Conservation (phyloP, 2,329 filamentous ascomycete species). For the Penicillium palitans region DNA sequence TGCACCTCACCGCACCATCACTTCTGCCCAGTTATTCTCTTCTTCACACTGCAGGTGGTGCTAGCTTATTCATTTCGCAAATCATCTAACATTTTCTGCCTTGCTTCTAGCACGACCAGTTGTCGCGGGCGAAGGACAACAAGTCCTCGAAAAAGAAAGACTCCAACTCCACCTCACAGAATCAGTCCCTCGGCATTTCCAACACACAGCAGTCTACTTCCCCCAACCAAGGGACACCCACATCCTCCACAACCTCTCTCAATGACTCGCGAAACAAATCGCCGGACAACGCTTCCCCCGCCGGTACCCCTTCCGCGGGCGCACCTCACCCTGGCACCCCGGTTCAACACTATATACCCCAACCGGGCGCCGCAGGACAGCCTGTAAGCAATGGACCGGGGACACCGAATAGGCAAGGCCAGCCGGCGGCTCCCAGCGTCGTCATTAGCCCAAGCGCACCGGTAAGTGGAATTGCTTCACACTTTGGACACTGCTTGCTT, state of each 20-base stretch:
- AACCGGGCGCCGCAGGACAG: slow-evolving; percentile 37
- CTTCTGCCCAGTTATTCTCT: slow-evolving; percentile 28
- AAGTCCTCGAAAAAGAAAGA: slow-evolving; percentile 72
- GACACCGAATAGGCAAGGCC: slow-evolving; percentile 64
- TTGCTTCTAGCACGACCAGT: slow-evolving; percentile 66
- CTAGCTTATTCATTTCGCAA: slow-evolving; percentile 5
- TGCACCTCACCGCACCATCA: slow-evolving; percentile 27
- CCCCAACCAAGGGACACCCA: slow-evolving; percentile 71
- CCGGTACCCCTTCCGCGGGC: slow-evolving; percentile 30
- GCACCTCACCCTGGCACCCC: slow-evolving; percentile 31
- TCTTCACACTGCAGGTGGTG: slow-evolving; percentile 20
- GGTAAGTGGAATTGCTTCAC: slow-evolving; percentile 56
- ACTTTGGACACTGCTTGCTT: neutral
- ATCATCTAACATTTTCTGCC: slow-evolving; percentile 10
- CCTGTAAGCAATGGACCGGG: slow-evolving; percentile 53
- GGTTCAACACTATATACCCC: slow-evolving; percentile 42
- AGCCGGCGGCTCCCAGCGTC: slow-evolving; percentile 75
- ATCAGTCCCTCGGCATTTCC: slow-evolving; percentile 53
- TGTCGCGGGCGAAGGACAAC: slow-evolving; percentile 86
- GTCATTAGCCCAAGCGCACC: slow-evolving; percentile 93
- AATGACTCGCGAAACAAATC: slow-evolving; percentile 85
- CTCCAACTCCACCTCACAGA: slow-evolving; percentile 75
- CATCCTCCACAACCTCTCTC: slow-evolving; percentile 83
- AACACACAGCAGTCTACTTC: slow-evolving; percentile 58
- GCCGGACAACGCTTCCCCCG: slow-evolving; percentile 39